These are phyloP conservation scores for Alternaria angustiovoidea DNA, from an alignment of 2,329 filamentous ascomycete genomes.

Conservation along the genomic window DNA sequence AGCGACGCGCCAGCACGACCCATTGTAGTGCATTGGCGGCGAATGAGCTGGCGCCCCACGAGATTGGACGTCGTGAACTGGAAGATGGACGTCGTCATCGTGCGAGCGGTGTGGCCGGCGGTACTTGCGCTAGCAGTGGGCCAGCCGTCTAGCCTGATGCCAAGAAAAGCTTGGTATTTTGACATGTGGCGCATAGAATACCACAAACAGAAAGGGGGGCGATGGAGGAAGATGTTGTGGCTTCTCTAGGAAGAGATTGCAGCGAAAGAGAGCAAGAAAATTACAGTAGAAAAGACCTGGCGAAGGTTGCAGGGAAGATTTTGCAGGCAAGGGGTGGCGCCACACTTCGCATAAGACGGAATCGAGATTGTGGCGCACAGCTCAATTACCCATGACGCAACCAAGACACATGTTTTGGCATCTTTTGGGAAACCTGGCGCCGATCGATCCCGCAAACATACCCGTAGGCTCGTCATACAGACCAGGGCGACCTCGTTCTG, in stretches of 20 bases:
- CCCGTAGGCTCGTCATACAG: conserved; percentile 15
- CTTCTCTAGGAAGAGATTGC: not conserved
- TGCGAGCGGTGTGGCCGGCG: conserved; percentile 14
- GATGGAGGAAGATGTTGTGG: not conserved
- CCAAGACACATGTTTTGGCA: conserved; percentile 13
- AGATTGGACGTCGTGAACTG: conserved; percentile 1
- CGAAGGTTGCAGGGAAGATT: not conserved
- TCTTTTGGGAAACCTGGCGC: conserved; percentile 17
- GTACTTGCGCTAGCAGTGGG: conserved; percentile 2
- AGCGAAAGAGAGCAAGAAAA: not conserved
- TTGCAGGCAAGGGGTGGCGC: not conserved
- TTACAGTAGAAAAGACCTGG: not conserved
- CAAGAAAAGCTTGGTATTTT: conserved; percentile 15
- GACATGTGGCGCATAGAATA: conserved; percentile 8
- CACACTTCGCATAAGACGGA: conserved; percentile 8
- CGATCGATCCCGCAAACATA: conserved; percentile 14
- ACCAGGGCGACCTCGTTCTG: conserved; percentile 5
- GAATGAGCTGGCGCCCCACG: conserved; percentile 10
- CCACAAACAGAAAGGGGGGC: not conserved
- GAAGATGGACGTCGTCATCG: conserved; percentile 20
- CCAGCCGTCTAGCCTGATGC: conserved; percentile 5
- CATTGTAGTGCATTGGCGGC: not conserved
- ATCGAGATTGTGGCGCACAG: conserved; percentile 22
- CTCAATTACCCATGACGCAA: conserved; percentile 22
- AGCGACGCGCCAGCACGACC: conserved; percentile 3